Base-by-base conservation (phyloP, 768 basidiomycete species). In the Pluteus cervinus region DNA sequence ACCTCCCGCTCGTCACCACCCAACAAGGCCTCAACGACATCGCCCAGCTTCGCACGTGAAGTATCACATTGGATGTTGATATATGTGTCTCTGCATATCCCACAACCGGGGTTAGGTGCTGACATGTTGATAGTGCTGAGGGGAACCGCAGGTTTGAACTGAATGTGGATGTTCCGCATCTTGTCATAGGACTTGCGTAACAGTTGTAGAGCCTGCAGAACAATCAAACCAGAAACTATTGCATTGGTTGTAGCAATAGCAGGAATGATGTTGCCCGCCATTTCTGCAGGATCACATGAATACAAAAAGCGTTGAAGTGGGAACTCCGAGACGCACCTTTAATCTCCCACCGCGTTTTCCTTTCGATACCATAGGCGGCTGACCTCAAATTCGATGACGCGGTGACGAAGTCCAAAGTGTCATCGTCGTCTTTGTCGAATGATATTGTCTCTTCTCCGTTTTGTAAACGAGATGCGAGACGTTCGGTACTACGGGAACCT, bases 171-270 rank as follows among this genome's bases (percentile, higher is more conserved):
- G 48, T 81, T 86, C 41, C 85, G 81, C 28, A 87, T 58, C 25
- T 63, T 58, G 24, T 65, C 51, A 51, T 81, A 76, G 9, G 71
- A 75, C 48, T 72, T 75, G 24, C 78, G 81, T 24, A 98, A 69
- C 29, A 96, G 68, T 40, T 91, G 84, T 15, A 97, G 63, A 0
- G 92, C 86, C 57, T 97, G 93, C 30, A 97, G 71, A 16, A 98
- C 92, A 53, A 98, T 91, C 25, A 94, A 67, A 0, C 94, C 96
- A 0, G 96, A 86, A 47, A 98, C 80, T 58, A 99, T 88, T 7
- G 96, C 96, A 56, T 99, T 99, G 16, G 96, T 99, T 3, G 96
- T 99, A 4, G 96, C 96, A 50, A 99, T 98, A 1, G 96, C 96
- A 5, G 96, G 96, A 46, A 98, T 99, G 51, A 99, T 98, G 60